phyloP scores from a whole-genome alignment of 2,329 filamentous ascomycete species.

The Aureobasidium zeae region DNA sequence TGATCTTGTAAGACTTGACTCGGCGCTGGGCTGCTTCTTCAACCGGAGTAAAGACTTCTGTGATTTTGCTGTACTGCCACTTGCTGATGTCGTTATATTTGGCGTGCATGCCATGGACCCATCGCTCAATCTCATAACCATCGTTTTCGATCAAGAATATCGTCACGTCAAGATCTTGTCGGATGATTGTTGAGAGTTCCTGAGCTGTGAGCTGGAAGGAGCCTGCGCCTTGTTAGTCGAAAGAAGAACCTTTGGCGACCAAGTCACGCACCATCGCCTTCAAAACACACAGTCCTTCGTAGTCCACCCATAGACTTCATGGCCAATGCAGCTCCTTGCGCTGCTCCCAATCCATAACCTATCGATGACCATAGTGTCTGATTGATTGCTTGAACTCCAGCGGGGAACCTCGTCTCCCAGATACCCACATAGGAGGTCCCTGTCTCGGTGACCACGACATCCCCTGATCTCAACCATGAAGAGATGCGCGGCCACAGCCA shows the following conservation, averaged over 20 bases:
- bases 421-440: slow-evolving; percentile 84
- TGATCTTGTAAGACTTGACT: slow-evolving; percentile 17
- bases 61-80: slow-evolving; percentile 17
- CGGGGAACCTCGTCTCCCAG: slow-evolving; percentile 73
- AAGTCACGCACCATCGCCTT: slow-evolving; percentile 43
- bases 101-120: slow-evolving; percentile 59
- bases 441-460: slow-evolving; percentile 78
- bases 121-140: slow-evolving; percentile 82
- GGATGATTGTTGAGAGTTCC: slow-evolving; percentile 75
- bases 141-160: slow-evolving; percentile 83
- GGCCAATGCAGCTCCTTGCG: slow-evolving; percentile 63
- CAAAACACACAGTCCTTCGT: slow-evolving; percentile 14
- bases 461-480: slow-evolving; percentile 59
- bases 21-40: slow-evolving; percentile 1
- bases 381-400: slow-evolving; percentile 66
- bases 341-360: slow-evolving; percentile 54
- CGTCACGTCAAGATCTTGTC: slow-evolving; percentile 63
- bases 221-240: slow-evolving; percentile 27
- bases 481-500: slow-evolving; percentile 72
- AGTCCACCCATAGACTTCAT: slow-evolving; percentile 35
- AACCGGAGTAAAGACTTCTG: slow-evolving; percentile 16
- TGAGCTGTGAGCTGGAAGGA: slow-evolving; percentile 78
- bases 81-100: slow-evolving; percentile 41
- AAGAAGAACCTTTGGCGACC: slow-evolving; percentile 57
- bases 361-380: slow-evolving; percentile 67